These are phyloP conservation scores for Penicillium paxilli DNA, from an alignment of 495 filamentous ascomycete species.

Conservation along the genomic window DNA sequence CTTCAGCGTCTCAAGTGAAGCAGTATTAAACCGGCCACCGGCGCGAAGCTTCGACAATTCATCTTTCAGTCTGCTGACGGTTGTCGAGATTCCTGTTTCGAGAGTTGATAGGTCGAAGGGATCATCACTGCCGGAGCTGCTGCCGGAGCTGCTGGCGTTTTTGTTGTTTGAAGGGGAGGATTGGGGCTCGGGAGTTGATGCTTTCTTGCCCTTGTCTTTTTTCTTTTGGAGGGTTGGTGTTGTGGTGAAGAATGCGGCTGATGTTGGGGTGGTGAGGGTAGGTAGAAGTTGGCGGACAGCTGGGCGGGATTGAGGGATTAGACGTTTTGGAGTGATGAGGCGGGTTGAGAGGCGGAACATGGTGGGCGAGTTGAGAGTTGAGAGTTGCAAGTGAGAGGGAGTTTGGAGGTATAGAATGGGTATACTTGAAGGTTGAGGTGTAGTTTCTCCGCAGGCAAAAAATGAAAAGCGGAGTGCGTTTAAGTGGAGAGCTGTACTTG, in stretches of 20 bases:
- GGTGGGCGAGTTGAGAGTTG: background rate
- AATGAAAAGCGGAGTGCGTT: too few relatives aligned
- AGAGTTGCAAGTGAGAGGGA: background rate
- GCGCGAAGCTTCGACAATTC: conserved; percentile 65
- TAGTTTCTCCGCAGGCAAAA: too few relatives aligned
- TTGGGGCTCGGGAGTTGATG: conserved; percentile 2
- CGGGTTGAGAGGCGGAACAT: conserved; percentile 20
- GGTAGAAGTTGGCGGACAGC: background rate
- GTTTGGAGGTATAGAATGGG: background rate
- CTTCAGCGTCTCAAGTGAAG: conserved; percentile 62
- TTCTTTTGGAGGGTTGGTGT: conserved; percentile 36
- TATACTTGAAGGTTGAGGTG: too few relatives aligned
- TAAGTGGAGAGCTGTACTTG: too few relatives aligned
- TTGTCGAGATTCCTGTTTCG: conserved; percentile 55
- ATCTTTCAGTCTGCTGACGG: conserved; percentile 57
- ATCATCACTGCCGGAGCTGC: conserved; percentile 57
- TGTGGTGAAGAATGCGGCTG: conserved; percentile 19
- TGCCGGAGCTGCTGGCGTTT: too few relatives aligned
- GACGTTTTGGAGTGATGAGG: background rate
- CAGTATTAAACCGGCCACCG: conserved; percentile 69
- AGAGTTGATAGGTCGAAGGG: conserved; percentile 70
- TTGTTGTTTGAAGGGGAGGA: conserved; percentile 15
- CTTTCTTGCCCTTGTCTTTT: conserved; percentile 36
- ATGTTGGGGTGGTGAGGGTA: background rate
- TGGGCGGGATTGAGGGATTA: background rate